Percentiles rank a stretch among this genome's conserved stretches.
phyloP scores from a whole-genome alignment of 2,329 filamentous ascomycete genomes.

The Lachnellula arida region DNA sequence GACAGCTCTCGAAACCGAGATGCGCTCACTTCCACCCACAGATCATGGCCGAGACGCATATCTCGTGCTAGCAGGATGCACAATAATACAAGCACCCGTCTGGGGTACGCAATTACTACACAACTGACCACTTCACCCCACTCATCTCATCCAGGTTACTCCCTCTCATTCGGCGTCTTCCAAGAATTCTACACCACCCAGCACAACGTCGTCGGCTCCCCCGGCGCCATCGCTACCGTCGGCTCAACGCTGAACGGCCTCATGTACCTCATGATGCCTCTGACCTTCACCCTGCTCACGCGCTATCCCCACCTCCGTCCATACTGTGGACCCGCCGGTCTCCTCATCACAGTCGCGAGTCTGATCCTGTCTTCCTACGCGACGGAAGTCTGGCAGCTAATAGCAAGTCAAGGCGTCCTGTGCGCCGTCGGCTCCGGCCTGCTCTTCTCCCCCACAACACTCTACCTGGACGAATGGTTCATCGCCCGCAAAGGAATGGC shows the following conservation, averaged over 20 bases:
- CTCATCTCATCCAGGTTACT: constrained; percentile 49
- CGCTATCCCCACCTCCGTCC: constrained; percentile 37
- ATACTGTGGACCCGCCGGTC: constrained; percentile 37
- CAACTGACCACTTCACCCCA: background rate
- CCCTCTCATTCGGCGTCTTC: constrained; percentile 64
- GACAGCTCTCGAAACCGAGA: constrained; percentile 5
- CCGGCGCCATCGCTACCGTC: constrained; percentile 13
- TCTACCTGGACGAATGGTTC: constrained; percentile 61
- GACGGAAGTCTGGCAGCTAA: constrained; percentile 47
- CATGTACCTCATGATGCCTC: constrained; percentile 50
- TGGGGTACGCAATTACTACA: constrained; percentile 40
- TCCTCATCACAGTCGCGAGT: constrained; percentile 37
- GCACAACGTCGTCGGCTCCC: background rate
- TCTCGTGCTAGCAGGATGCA: constrained; percentile 46
- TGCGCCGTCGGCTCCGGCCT: constrained; percentile 54
- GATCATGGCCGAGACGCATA: constrained; percentile 37
- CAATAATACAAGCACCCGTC: constrained; percentile 48
- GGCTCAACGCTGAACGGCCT: constrained; percentile 38
- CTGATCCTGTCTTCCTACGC: constrained; percentile 52
- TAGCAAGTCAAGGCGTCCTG: constrained; percentile 55
- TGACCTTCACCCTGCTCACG: constrained; percentile 43
- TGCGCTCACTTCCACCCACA: constrained; percentile 32
- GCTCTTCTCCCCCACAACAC: constrained; percentile 50
- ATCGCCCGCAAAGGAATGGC: constrained; percentile 53
- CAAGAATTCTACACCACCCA: constrained; percentile 57